Evolutionary conservation across 257 asterid genomes (phyloP), one percentile per base, ranked within the genome.

Genomic region (Thymus quinquecostatus): DNA sequence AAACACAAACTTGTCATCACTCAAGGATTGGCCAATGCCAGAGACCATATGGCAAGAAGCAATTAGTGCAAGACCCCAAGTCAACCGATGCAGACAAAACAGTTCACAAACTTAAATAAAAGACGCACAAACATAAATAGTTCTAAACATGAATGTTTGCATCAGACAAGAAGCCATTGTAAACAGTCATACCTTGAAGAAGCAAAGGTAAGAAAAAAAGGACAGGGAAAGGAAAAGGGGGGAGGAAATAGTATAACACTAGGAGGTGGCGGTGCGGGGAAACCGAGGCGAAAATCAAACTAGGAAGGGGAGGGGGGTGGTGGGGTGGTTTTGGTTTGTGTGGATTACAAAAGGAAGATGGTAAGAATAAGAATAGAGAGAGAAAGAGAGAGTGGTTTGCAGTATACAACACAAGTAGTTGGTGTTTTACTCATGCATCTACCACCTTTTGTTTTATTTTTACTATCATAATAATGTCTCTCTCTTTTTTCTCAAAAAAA

Each of bases 351-450:
- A 73, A 76, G 72, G 64, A 75, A 80, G 85, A 71, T 71, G 86
- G 86, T 72, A 64, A 73, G 68, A 77, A 66, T 21, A 21, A 21
- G 6, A 38, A 36, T 51, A 67, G 60, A 74, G 73, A 77, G 67
- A 72, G 75, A 60, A 62, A 62, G 53, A 70, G 74, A 69, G 85
- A n/a, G 76, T 63, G 73, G 70, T 76, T 76, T 72, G 60, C 63
- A 63, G 67, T 73, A 69, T 50, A 63, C 33, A 43, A 57, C 71
- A 41, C 77, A 60, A 80, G 91, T 76, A 81, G 92, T 82, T 79
- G 96, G 72, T 64, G 81, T 85, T 83, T 88, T 82, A 88, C 88
- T 86, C 97, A 87, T 91, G 90, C 97, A 91, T 91, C 96, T 91
- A 91, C 97, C 96, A 89, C 96, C 97, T 91, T 91, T 91, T 89